Percentiles rank a stretch among this genome's conserved stretches.
Conservation (phyloP, 225 moss, liverwort and hornwort species). For the Anthoceros angustus region DNA sequence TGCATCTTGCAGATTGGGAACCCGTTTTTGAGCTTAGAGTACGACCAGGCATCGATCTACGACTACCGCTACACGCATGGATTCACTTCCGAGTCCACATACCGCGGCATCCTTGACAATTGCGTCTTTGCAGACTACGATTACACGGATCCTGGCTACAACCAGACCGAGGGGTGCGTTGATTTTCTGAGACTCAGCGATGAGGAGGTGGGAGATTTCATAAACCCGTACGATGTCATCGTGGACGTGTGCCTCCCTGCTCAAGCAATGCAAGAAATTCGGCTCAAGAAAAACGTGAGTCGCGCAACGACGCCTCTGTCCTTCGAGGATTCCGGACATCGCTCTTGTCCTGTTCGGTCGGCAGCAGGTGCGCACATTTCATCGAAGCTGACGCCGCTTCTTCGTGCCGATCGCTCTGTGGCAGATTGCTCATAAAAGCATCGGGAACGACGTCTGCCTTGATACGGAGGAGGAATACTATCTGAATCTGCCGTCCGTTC, state of each 20-base stretch:
- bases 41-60: conserved; percentile 25
- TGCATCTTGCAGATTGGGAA: conserved; percentile 22
- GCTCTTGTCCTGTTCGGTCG: conserved; percentile 7
- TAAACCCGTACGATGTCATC: conserved; percentile 30
- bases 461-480: conserved; percentile 26
- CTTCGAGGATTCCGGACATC: too few relatives aligned
- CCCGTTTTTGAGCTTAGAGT: conserved; percentile 17
- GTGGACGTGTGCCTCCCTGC: conserved; percentile 29
- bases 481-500: conserved; percentile 24
- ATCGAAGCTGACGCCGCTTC: too few relatives aligned
- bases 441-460: conserved; percentile 35
- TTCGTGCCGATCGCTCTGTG: background rate
- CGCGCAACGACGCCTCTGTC: too few relatives aligned
- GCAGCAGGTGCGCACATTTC: background rate
- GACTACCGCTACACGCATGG: conserved; percentile 32
- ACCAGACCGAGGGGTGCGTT: conserved; percentile 13
- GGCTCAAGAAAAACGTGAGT: too few relatives aligned
- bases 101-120: conserved; percentile 12
- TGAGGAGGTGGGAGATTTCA: conserved; percentile 22
- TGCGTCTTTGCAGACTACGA: conserved; percentile 20
- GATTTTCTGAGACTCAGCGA: conserved; percentile 12
- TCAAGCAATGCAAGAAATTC: conserved; percentile 21
- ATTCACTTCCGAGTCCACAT: conserved; percentile 22
- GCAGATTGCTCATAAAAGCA: conserved; percentile 8
- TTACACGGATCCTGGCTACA: conserved; percentile 10